Base-by-base conservation (phyloP, 306 rosid genomes). In the Cucumis melo region DNA sequence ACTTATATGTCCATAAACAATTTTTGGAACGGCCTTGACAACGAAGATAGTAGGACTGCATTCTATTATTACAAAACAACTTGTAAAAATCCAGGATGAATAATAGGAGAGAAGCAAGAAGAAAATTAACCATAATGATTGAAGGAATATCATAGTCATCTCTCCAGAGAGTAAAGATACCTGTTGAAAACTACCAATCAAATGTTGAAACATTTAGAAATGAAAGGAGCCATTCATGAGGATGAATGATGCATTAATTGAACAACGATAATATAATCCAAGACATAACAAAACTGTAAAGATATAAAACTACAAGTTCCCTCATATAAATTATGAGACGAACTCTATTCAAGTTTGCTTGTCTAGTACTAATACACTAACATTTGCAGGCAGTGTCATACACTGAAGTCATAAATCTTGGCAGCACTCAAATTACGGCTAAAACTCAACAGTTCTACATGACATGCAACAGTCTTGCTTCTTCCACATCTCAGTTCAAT, bases 1-100 rank as follows among this genome's bases (percentile, higher is more conserved):
- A 94, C 77, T 87, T 89, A 24, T 87, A 56, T 14, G 83, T 84
- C 98, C 98, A 94, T 82, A 90, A 79, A 81, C 86, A 80, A 78
- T 85, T 66, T 78, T 79, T 81, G 36, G 86, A 72, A 81, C 82
- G 86, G 51, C 77, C 71, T 80, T 83, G 71, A 85, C 84, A 81
- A 81, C 80, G 78, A 77, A 65, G 79, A 83, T 81, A 82, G 86
- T 81, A 87, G 29, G 87, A 77, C 68, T 74, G 79, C 84, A 74
- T 80, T 71, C 97, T 90, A 86, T 80, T 83, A 80, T 54, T 20
- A 57, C 67, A 77, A 60, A 72, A 79, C 66, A 46, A 75, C 14
- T 7, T 6, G 38, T 54, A 4, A 27, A 77, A 46, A 16, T 59
- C 5, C 14, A 14, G 6, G 3, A 13, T 75, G 38, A 20, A 20